phyloP scores from a whole-genome alignment of 1,139 yeast genomes.

The Kluyveromyces sp. region DNA sequence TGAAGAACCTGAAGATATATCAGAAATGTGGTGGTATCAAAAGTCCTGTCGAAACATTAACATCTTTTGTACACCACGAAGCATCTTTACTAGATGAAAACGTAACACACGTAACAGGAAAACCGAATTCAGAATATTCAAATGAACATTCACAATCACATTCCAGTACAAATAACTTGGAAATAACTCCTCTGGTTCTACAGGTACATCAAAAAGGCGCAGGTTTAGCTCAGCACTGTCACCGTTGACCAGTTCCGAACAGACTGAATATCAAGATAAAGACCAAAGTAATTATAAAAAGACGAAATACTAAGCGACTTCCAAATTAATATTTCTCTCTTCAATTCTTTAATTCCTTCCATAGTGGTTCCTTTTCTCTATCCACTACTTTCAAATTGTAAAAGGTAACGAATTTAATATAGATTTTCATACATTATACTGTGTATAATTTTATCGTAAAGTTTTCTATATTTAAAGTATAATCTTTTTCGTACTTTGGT shows the following conservation, averaged over 20 bases:
- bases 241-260: slow-evolving; percentile 10
- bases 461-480: too few relatives aligned
- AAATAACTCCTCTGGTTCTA: background rate
- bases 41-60: slow-evolving; percentile 23
- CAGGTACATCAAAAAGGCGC: slow-evolving; percentile 10
- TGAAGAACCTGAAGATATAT: slow-evolving; percentile 37
- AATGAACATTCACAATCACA: slow-evolving; percentile 2
- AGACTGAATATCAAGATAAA: background rate
- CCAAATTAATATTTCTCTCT: background rate
- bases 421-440: too few relatives aligned
- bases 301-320: slow-evolving; percentile 2
- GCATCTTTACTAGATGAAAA: background rate
- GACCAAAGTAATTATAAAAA: slow-evolving; percentile 3
- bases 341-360: background rate
- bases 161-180: background rate
- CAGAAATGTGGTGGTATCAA: slow-evolving; percentile 17
- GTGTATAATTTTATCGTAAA: too few relatives aligned
- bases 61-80: slow-evolving; percentile 14
- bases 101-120: background rate
- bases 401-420: too few relatives aligned
- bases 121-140: slow-evolving; percentile 4
- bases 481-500: too few relatives aligned
- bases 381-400: background rate
- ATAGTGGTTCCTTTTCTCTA: background rate
- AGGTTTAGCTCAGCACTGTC: slow-evolving; percentile 16